Base-by-base conservation (phyloP, 495 filamentous ascomycete genomes). In the Penicillium taxi region DNA sequence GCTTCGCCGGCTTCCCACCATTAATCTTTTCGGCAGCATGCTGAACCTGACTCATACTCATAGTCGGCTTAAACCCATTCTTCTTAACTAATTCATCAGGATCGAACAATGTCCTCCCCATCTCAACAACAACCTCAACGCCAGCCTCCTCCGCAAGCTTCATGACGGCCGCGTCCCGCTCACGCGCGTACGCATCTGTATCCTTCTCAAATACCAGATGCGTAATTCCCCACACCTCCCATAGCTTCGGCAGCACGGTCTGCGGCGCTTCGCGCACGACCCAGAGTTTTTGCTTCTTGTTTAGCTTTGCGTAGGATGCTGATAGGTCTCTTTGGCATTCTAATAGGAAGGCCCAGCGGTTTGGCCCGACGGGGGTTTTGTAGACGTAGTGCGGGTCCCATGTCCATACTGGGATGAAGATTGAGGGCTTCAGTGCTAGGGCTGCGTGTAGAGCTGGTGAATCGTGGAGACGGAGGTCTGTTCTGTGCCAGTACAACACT, bases 331-430 rank as follows among this genome's bases (percentile, higher is more conserved):
- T 61, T 52, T 81, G 78, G 42, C 78, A 81, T 44, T 84, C 80
- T 26, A 84, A 75, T 49, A 84, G 55, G 47, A 75, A 82, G 37
- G 78, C 72, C 74, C 75, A 84, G 47, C 80, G 61, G 44, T 85
- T 85, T 2, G 69, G 60, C 1, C 78, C 79, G 2, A 75, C 78
- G 23, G 79, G 66, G 3, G 78, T 70, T 15, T 64, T 69, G 43
- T 83, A 85, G 32, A 83, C 79, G 55, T 84, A 85, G 51, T 84
- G 78, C 26, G 78, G 78, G 49, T 82, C 78, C 78, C 81, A 84
- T 14, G 75, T 81, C 68, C 76, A 82, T 21, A 84, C 58, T 5
- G 78, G 78, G 54, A 77, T 84, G 6, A 84, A 64, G 9, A 63
- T 64, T 25, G 70, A 64, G 0, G 81, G 77, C 9, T 79, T 66